A percentile compares a stretch with the other conserved stretches of the same genome.
phyloP scores from a whole-genome alignment of 345 rosid genomes.

The Eucalyptus pauciflora region DNA sequence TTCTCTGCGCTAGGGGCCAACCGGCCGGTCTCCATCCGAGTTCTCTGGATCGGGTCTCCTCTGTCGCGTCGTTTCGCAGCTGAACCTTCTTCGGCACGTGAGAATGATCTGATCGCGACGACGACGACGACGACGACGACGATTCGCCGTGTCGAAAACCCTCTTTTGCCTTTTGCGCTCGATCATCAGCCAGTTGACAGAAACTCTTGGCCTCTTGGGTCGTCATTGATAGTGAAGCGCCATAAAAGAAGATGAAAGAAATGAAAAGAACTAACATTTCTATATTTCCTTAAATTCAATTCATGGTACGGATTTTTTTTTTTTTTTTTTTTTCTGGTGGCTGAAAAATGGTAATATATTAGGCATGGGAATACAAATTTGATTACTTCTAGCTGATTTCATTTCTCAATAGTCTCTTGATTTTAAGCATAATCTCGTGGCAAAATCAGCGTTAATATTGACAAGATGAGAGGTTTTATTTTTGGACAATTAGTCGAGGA shows the following conservation, averaged over 20 bases:
- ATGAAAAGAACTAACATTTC: background rate
- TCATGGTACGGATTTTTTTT: background rate
- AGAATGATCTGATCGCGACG: background rate
- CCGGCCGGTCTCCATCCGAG: background rate
- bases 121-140: background rate
- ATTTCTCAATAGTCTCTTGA: background rate
- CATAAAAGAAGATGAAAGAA: background rate
- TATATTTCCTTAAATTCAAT: background rate
- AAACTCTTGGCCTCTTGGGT: background rate
- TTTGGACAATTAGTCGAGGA: background rate
- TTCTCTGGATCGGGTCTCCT: background rate
- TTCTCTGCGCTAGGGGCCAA: background rate
- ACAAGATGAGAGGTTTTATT: background rate
- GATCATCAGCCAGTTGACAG: background rate
- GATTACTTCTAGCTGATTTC: background rate
- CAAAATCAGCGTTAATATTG: fast-evolving
- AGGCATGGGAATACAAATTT: background rate
- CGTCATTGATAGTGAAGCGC: background rate
- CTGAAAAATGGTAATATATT: background rate
- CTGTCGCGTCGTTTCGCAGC: background rate
- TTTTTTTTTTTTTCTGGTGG: background rate
- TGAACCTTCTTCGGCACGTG: background rate
- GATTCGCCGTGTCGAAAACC: background rate
- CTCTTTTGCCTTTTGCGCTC: background rate
- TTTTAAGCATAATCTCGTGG: background rate